Conservation (phyloP, 768 basidiomycete species). For the Filobasidium wieringae region DNA sequence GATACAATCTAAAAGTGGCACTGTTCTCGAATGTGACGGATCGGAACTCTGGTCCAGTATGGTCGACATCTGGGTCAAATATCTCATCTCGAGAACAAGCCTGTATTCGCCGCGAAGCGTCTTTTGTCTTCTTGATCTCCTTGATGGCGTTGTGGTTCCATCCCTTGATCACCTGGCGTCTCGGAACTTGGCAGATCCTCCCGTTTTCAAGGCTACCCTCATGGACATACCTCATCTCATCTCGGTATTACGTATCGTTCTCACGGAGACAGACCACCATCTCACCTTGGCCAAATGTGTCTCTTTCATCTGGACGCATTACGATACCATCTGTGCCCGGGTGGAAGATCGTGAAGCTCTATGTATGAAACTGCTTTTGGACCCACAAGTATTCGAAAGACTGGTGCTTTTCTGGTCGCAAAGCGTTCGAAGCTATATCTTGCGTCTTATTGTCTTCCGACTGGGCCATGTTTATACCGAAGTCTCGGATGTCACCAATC, state of each 20-base stretch:
- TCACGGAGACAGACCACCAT: constrained; percentile 42
- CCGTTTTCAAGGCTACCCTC: constrained; percentile 4
- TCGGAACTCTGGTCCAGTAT: constrained; percentile 37
- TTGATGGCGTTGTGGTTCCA: constrained; percentile 41
- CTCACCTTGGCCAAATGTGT: constrained; percentile 41
- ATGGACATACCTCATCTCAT: constrained; percentile 41
- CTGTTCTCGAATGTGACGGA: constrained; percentile 32
- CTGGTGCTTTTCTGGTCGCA: constrained; percentile 41
- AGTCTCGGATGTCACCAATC: constrained; percentile 23
- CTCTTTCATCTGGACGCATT: constrained; percentile 42
- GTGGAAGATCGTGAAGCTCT: constrained; percentile 38
- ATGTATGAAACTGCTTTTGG: constrained; percentile 39
- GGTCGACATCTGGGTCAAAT: constrained; percentile 40
- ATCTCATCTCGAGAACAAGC: constrained; percentile 39
- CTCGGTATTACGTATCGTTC: constrained; percentile 35
- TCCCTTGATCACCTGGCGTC: constrained; percentile 23
- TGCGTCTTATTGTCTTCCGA: constrained; percentile 41
- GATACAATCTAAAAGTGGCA: constrained; percentile 19
- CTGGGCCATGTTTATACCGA: constrained; percentile 39
- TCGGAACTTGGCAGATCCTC: background rate
- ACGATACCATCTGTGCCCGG: constrained; percentile 36
- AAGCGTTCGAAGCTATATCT: constrained; percentile 35
- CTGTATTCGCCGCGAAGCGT: constrained; percentile 42
- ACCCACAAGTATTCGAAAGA: constrained; percentile 39
- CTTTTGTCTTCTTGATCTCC: constrained; percentile 42